Evolutionary conservation across 805 yeast genomes (phyloP), one percentile per base, ranked within the genome.

Genomic region (Candida endomychidarum): DNA sequence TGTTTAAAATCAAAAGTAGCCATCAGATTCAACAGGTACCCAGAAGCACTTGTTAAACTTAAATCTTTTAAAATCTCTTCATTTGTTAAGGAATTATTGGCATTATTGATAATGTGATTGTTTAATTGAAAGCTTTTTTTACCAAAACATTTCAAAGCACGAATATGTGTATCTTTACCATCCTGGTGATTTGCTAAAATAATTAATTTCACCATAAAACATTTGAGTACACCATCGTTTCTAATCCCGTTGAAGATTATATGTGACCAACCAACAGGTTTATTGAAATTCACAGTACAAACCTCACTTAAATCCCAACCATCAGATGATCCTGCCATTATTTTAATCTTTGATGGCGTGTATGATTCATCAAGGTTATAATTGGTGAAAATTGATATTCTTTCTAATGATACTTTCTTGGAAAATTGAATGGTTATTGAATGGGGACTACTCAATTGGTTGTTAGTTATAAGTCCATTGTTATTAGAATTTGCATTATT

Each of bases 91-190:
- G 34, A 35, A 24, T 33, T 31, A 24, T 37, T 37, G 10, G 5
- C 17, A 16, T 35, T 38, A 14, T 34, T 23, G n/a, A 37, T 29
- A 11, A 16, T 27, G 11, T 41, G 43, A 29, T 16, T 40, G 11
- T 20, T 34, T 15, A 18, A 24, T 24, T 26, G 38, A 16, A 42
- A 34, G 3, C 60, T 38, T 42, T 65, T 67, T 40, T 63, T 67
- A 3, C 74, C 74, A 46, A 59, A 80, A 67, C 52, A 86, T 58
- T 68, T 78, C 12, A 90, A 70, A 0, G 89, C 83, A 34, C 99
- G 63, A 8, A 93, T 67, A 58, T 89, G 98, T 0, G 96, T 83
- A 58, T 93, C 99, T 55, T 91, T 93, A 33, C 99, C 99, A 55
- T 87, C 89, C 56, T 90, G 97, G 52, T 88, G 96, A 52, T 95